phyloP scores from a whole-genome alignment of 495 filamentous ascomycete species.

The Paragyromitra xinjiangensis region DNA sequence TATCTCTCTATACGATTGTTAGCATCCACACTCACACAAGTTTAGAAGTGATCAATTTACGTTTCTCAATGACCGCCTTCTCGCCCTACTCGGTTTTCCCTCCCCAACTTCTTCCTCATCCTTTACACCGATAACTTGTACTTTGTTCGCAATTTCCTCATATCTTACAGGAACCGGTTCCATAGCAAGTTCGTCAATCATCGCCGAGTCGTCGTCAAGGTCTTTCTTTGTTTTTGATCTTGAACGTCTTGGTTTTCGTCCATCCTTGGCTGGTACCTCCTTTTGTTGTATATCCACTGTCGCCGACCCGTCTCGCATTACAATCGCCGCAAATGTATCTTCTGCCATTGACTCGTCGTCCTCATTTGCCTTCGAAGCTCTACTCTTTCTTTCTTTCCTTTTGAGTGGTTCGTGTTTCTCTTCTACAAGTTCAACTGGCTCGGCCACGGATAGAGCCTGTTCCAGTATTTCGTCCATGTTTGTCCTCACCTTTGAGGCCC shows the following conservation, averaged over 20 bases:
- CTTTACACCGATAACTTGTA: neutral
- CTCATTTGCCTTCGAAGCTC: slow-evolving; percentile 12
- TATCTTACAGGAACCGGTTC: slow-evolving; percentile 32
- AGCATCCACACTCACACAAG: neutral
- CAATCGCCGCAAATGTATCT: slow-evolving; percentile 21
- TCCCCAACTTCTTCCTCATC: neutral
- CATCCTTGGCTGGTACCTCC: neutral
- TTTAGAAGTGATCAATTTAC: slow-evolving; percentile 8
- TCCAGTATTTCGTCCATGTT: slow-evolving; percentile 34
- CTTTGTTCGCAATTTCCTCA: slow-evolving; percentile 22
- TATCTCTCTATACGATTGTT: slow-evolving; percentile 32
- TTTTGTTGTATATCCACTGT: neutral
- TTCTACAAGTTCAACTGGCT: neutral
- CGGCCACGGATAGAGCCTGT: neutral
- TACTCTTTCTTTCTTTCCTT: neutral
- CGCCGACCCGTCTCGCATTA: neutral
- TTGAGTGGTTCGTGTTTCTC: neutral
- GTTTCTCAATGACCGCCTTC: slow-evolving; percentile 39
- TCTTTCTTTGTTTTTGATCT: slow-evolving; percentile 10
- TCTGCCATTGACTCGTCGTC: slow-evolving; percentile 21
- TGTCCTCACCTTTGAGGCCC: neutral
- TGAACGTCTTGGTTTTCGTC: neutral
- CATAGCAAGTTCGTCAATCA: slow-evolving; percentile 23
- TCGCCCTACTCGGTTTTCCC: slow-evolving; percentile 23
- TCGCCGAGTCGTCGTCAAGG: slow-evolving; percentile 6